Evolutionary conservation across 2,329 filamentous ascomycete species (phyloP).

Genomic region (Geosmithia morbida): DNA sequence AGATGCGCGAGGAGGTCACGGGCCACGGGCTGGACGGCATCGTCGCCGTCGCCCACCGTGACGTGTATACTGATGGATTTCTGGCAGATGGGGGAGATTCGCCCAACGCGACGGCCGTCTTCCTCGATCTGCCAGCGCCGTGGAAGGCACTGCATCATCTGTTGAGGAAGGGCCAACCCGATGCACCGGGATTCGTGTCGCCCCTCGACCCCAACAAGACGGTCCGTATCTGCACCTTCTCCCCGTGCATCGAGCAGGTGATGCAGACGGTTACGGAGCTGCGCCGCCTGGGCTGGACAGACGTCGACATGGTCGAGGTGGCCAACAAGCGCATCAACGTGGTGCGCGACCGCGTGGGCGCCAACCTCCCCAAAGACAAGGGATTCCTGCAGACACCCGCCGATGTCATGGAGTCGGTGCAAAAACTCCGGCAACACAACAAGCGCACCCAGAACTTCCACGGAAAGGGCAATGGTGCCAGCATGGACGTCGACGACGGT

Average conservation of each 20-base stretch:
- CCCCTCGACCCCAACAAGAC: constrained; percentile 58
- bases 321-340: constrained; percentile 68
- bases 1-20: constrained; percentile 55
- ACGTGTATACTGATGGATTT: constrained; percentile 68
- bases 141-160: constrained; percentile 69
- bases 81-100: constrained; percentile 37
- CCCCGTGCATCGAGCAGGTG: constrained; percentile 93
- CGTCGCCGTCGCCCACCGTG: constrained; percentile 61
- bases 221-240: constrained; percentile 83
- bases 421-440: constrained; percentile 60
- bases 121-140: constrained; percentile 68
- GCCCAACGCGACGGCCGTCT: constrained; percentile 55
- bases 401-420: constrained; percentile 67
- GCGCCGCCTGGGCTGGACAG: constrained; percentile 72
- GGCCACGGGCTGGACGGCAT: constrained; percentile 50
- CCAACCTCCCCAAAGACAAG: constrained; percentile 49
- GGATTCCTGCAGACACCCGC: constrained; percentile 56
- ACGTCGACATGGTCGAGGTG: constrained; percentile 89
- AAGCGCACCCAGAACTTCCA: constrained; percentile 53
- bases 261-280: constrained; percentile 71
- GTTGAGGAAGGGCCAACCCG: constrained; percentile 27
- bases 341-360: constrained; percentile 64
- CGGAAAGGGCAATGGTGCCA: constrained; percentile 9
- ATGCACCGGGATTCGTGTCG: constrained; percentile 29
- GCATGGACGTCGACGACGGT: constrained; percentile 23